A percentile compares a stretch with the other conserved stretches of the same genome.
phyloP scores from a whole-genome alignment of 1,139 yeast species.

The Lodderomyces elongisporus region DNA sequence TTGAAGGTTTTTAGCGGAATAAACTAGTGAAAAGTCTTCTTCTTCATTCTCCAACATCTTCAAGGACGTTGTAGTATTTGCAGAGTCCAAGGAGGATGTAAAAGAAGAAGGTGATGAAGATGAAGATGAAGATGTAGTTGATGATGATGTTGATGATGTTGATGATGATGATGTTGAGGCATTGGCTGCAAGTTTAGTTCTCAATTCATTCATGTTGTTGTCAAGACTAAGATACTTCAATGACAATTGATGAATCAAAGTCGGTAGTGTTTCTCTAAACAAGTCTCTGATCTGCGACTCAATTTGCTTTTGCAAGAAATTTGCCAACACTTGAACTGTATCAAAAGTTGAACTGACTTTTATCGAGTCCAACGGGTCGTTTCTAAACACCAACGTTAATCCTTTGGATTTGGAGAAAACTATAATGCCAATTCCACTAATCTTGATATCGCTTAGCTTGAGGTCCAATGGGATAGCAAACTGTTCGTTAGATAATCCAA shows the following conservation, averaged over 20 bases:
- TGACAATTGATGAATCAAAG: constrained; percentile 70
- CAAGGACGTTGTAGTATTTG: constrained; percentile 5
- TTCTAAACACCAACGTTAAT: constrained; percentile 76
- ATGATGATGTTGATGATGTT: constrained; percentile 1
- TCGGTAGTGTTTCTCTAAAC: constrained; percentile 80
- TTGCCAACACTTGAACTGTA: constrained; percentile 75
- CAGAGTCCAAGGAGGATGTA: constrained; percentile 1
- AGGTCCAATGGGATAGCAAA: constrained; percentile 77
- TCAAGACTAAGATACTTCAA: constrained; percentile 54
- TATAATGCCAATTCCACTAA: constrained; percentile 78
- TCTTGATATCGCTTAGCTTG: constrained; percentile 64
- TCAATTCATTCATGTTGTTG: constrained; percentile 12
- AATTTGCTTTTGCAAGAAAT: constrained; percentile 74
- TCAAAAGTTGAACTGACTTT: constrained; percentile 83
- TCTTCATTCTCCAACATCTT: constrained; percentile 10
- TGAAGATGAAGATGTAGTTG: neutral
- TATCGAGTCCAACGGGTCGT: constrained; percentile 81
- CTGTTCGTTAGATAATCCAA: constrained; percentile 61
- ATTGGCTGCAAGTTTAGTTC: constrained; percentile 7
- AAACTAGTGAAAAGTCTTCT: constrained; percentile 24
- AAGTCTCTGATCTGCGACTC: constrained; percentile 75
- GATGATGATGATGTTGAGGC: neutral
- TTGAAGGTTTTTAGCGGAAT: constrained; percentile 61
- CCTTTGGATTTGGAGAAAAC: constrained; percentile 83
- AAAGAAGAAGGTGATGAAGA: neutral